Evolutionary conservation across 2,329 filamentous ascomycete genomes (phyloP).

Genomic region (Blumeriella jaapii): DNA sequence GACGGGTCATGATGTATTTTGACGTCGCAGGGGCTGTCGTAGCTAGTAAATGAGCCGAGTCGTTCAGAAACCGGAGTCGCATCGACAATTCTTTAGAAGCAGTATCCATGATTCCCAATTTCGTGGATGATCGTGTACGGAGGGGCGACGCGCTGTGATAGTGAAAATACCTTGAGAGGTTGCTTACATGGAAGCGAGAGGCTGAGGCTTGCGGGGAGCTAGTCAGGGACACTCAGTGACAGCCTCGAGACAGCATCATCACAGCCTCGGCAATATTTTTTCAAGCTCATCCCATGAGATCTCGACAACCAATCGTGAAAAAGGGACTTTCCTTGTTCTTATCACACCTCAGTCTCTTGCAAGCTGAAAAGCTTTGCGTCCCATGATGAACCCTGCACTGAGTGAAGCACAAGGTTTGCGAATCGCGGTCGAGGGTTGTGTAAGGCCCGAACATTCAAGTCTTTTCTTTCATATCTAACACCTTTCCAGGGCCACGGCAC

Average conservation of each 20-base stretch:
- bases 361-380: not conserved
- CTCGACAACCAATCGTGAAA: too few species aligned
- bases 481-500: slow-evolving; percentile 69
- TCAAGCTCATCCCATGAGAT: too few species aligned
- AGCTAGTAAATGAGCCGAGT: slow-evolving; percentile 47
- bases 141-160: slow-evolving; percentile 1
- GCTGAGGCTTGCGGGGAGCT: too few species aligned
- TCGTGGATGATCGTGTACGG: not conserved
- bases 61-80: slow-evolving; percentile 34
- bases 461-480: slow-evolving; percentile 2
- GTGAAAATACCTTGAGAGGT: too few species aligned
- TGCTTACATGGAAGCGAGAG: too few species aligned
- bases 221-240: too few species aligned
- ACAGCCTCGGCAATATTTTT: too few species aligned
- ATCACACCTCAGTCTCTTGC: not conserved
- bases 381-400: slow-evolving; percentile 19
- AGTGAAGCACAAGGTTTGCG: slow-evolving; percentile 42
- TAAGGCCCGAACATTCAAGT: slow-evolving; percentile 34
- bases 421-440: slow-evolving; percentile 79
- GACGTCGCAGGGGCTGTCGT: slow-evolving; percentile 43
- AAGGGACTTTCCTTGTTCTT: too few species aligned
- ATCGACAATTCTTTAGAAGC: slow-evolving; percentile 20
- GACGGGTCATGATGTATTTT: slow-evolving; percentile 45
- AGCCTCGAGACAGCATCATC: too few species aligned
- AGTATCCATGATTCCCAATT: slow-evolving; percentile 11